phyloP scores from a whole-genome alignment of 805 yeast genomes.

The Kodamaea jinghongensis region DNA sequence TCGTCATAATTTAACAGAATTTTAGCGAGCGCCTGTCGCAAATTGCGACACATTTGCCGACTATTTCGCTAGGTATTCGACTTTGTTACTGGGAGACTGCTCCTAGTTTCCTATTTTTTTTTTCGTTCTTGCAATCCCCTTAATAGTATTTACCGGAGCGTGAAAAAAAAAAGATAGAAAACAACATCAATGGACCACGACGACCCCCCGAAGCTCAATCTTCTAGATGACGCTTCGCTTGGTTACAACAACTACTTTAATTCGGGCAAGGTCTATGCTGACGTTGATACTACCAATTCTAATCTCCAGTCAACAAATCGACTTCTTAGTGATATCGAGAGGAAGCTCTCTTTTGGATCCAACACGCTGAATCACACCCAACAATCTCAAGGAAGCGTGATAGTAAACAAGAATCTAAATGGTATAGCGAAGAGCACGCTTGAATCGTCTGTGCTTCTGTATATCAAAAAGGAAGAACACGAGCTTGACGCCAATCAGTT shows the following conservation, averaged over 20 bases:
- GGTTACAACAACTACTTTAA: constrained; percentile 7
- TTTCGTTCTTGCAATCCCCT: neutral
- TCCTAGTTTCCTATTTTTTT: neutral
- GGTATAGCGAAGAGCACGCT: constrained; percentile 27
- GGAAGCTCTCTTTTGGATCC: constrained; percentile 32
- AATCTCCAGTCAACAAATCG: constrained; percentile 19
- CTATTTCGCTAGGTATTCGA: neutral
- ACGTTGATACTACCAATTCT: constrained; percentile 1
- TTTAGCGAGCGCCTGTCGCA: no score
- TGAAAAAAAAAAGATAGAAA: neutral
- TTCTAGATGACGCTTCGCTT: constrained; percentile 6
- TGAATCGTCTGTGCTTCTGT: constrained; percentile 34
- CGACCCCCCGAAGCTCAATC: constrained; percentile 7
- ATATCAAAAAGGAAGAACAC: constrained; percentile 24
- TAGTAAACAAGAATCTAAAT: constrained; percentile 15
- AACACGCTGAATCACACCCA: constrained; percentile 27
- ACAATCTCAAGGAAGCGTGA: constrained; percentile 15
- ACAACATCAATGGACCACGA: constrained; percentile 2
- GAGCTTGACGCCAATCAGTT: constrained; percentile 29
- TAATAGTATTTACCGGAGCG: neutral
- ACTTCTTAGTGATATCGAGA: constrained; percentile 30
- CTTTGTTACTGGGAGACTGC: neutral
- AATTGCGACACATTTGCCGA: neutral
- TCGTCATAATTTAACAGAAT: no score
- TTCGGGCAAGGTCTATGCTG: neutral